phyloP scores from a whole-genome alignment of 768 basidiomycete genomes.

The Leccinum arenicola region DNA sequence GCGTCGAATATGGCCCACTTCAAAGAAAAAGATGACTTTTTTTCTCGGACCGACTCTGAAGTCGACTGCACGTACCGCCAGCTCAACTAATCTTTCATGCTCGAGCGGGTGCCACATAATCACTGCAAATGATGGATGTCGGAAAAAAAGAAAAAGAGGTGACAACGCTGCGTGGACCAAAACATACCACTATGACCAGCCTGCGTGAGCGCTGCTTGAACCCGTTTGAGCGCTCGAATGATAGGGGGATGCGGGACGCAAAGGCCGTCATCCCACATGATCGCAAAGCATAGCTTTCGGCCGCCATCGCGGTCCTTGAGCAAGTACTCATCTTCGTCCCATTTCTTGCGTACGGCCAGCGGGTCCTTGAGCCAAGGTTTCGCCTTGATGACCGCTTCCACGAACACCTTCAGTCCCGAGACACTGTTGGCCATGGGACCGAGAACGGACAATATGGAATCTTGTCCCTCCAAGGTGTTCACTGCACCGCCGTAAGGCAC shows the following conservation, averaged over 20 bases:
- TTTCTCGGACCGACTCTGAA: background rate
- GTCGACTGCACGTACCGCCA: conserved; percentile 36
- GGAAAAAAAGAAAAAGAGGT: background rate
- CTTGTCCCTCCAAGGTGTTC: conserved; percentile 69
- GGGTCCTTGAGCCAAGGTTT: conserved; percentile 72
- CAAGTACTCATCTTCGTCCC: conserved; percentile 58
- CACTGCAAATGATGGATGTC: conserved; percentile 39
- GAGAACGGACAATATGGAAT: conserved; percentile 66
- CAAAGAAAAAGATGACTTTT: background rate
- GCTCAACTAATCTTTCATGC: conserved; percentile 44
- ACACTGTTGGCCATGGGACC: conserved; percentile 67
- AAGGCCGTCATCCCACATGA: conserved; percentile 66
- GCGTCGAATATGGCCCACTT: conserved; percentile 45
- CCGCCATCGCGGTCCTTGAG: conserved; percentile 56
- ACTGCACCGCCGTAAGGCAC: conserved; percentile 65
- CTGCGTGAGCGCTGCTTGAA: conserved; percentile 52
- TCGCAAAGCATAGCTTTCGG: conserved; percentile 51
- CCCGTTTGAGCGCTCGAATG: conserved; percentile 52
- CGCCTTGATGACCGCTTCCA: conserved; percentile 55
- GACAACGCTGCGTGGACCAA: background rate
- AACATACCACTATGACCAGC: conserved; percentile 64
- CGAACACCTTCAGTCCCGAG: conserved; percentile 62
- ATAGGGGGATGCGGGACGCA: conserved; percentile 65
- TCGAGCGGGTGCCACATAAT: conserved; percentile 65
- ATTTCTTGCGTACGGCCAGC: conserved; percentile 50